These are phyloP conservation scores for Aphanomyces stellatus DNA, from an alignment of 352 stramenopile genomes.

Conservation along the genomic window DNA sequence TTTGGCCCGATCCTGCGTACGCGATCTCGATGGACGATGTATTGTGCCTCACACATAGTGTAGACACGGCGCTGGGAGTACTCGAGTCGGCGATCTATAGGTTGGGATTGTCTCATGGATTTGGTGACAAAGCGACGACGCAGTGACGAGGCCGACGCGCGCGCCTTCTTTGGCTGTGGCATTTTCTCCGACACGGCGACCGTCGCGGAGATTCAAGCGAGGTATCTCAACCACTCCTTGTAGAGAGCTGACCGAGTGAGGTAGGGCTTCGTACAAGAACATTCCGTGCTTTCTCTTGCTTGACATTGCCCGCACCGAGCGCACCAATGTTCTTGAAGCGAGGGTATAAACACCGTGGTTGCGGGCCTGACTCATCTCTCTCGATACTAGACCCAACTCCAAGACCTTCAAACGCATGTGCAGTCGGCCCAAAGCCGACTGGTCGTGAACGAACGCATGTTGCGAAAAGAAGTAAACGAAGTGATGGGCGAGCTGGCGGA, in stretches of 20 bases:
- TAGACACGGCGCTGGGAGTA: slow-evolving; percentile 3
- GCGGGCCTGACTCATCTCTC: background rate
- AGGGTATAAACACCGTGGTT: no score
- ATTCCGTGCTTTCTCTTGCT: slow-evolving; percentile 19
- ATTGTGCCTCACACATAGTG: background rate
- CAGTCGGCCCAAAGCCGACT: background rate
- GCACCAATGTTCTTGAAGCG: background rate
- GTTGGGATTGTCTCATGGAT: background rate
- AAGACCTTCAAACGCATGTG: background rate
- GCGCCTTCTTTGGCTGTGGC: background rate
- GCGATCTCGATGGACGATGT: background rate
- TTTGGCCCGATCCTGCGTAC: slow-evolving; percentile 9
- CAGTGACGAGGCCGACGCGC: background rate
- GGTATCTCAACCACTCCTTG: background rate
- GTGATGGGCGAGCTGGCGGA: background rate
- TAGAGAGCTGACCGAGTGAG: background rate
- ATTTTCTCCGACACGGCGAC: slow-evolving; percentile 12
- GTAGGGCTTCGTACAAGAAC: background rate
- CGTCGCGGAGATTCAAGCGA: slow-evolving; percentile 8
- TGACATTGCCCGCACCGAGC: slow-evolving; percentile 7
- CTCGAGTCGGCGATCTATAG: slow-evolving; percentile 10
- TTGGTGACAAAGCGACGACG: background rate
- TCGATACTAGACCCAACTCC: background rate
- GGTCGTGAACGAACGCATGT: background rate
- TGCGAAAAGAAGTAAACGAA: slow-evolving; percentile 1